phyloP scores from a whole-genome alignment of 2,329 filamentous ascomycete species.

The Pseudogymnoascus pannorum region DNA sequence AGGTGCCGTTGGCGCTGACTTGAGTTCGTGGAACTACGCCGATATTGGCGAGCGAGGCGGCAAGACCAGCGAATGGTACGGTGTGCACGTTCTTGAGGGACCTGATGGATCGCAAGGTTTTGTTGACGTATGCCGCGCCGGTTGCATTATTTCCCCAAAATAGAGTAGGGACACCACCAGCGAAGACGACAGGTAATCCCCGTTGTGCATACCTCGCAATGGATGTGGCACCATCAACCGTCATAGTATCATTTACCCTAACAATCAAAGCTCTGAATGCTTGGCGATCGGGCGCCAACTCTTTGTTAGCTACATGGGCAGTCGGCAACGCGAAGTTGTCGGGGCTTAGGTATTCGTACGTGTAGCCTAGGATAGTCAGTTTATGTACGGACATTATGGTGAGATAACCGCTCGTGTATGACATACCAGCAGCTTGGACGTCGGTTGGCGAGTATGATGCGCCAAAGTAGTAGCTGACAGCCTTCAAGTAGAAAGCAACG shows the following conservation, averaged over 20 bases:
- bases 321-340: neutral
- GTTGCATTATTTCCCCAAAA: neutral
- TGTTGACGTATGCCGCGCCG: neutral
- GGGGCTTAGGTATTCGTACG: constrained; percentile 9
- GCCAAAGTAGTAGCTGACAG: neutral
- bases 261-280: constrained; percentile 13
- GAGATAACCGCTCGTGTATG: too few species aligned
- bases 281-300: neutral
- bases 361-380: too few species aligned
- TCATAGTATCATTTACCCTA: constrained; percentile 16
- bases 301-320: neutral
- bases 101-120: constrained; percentile 14
- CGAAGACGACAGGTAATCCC: neutral
- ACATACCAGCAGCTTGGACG: constrained; percentile 1
- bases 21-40: constrained; percentile 28
- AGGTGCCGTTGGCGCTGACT: constrained; percentile 25
- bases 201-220: neutral
- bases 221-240: neutral
- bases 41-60: constrained; percentile 26
- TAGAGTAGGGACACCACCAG: constrained; percentile 22
- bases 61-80: constrained; percentile 26
- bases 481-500: constrained; percentile 34
- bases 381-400: too few species aligned
- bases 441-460: neutral
- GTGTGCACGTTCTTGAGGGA: constrained; percentile 31